Evolutionary conservation across 2,329 filamentous ascomycete genomes (phyloP), one percentile per base, ranked within the genome.

Genomic region (Penicillium nordicum): DNA sequence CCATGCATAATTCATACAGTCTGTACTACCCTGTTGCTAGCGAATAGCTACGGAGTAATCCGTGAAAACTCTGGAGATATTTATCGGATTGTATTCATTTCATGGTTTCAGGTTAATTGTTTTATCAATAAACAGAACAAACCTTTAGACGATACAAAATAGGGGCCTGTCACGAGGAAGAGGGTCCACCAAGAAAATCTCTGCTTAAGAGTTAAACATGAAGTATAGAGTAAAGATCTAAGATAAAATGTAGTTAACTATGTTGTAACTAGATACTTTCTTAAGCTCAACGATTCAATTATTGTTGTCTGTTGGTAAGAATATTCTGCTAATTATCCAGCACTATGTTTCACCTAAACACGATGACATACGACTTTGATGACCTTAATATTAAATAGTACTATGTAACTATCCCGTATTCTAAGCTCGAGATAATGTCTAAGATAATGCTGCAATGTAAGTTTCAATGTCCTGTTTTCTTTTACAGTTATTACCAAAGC

Each of bases 51-150:
- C n/a, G 5, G 11, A 29, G 10, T 21, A 40, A 30, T 18, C 25
- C 5, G 6, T 37, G 4, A 23, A 29, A 11, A 29, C 3, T 30
- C 18, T 38, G 34, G 10, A 18, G 9, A 25, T 10, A 32, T 53
- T 32, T 25, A 18, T 12, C 5, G 27, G 9, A 10, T 12, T 21
- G 30, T 12, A 6, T 32, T 32, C 11, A 38, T 36, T 30, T 14
- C 25, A 6, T 34, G 12, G 50, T 53, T 53, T 53, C 50, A 48
- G 27, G 14, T 44, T 51, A 8, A 53, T 53, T 47, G 36, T 14
- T 14, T 14, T 18, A 40, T 18, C 25, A 30, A 25, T 43, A 9
- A 30, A 25, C 10, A 37, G 18, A 32, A 18, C 6, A 45, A 32
- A 48, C 25, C 25, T 16, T 23, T 38, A 3, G 6, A 23, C 32